Percentiles rank a stretch among this genome's conserved stretches.
These are phyloP conservation scores for Aspergillus ruber DNA, from an alignment of 2,329 filamentous ascomycete genomes.

Conservation along the genomic window DNA sequence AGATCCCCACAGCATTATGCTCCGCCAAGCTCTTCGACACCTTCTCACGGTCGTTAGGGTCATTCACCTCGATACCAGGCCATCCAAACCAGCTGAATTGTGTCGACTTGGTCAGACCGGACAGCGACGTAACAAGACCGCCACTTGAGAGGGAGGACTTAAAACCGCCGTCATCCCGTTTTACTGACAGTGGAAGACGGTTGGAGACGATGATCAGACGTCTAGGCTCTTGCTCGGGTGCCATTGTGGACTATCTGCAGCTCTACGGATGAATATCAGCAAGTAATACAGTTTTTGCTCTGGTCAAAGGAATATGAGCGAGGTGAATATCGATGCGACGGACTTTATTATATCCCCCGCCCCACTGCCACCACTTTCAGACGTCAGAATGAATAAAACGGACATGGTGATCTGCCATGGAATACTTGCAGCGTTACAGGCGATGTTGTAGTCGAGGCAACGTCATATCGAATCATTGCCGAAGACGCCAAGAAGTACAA, in stretches of 20 bases:
- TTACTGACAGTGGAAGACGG: constrained; percentile 85
- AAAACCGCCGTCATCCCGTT: constrained; percentile 74
- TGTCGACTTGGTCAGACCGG: constrained; percentile 79
- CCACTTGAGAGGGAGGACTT: constrained; percentile 85
- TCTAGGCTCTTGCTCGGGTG: neutral
- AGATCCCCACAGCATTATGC: constrained; percentile 78
- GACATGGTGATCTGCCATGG: too few relatives aligned
- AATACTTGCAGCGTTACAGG: too few relatives aligned
- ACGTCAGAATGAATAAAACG: too few relatives aligned
- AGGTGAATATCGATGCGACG: too few relatives aligned
- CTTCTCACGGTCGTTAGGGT: constrained; percentile 58
- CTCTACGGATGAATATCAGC: neutral
- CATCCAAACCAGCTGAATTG: constrained; percentile 95
- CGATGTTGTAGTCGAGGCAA: too few relatives aligned
- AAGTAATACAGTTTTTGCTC: too few relatives aligned
- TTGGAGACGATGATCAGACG: constrained; percentile 72
- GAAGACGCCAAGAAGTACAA: too few relatives aligned
- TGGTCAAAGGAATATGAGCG: too few relatives aligned
- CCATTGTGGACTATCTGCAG: neutral
- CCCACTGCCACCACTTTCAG: too few relatives aligned
- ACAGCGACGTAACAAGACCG: constrained; percentile 82
- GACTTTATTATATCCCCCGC: too few relatives aligned
- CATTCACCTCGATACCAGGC: constrained; percentile 82
- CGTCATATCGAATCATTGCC: too few relatives aligned
- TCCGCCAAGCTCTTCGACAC: constrained; percentile 69